Evolutionary conservation across 2,329 filamentous ascomycete species (phyloP).

Genomic region (Colletotrichum sp.): DNA sequence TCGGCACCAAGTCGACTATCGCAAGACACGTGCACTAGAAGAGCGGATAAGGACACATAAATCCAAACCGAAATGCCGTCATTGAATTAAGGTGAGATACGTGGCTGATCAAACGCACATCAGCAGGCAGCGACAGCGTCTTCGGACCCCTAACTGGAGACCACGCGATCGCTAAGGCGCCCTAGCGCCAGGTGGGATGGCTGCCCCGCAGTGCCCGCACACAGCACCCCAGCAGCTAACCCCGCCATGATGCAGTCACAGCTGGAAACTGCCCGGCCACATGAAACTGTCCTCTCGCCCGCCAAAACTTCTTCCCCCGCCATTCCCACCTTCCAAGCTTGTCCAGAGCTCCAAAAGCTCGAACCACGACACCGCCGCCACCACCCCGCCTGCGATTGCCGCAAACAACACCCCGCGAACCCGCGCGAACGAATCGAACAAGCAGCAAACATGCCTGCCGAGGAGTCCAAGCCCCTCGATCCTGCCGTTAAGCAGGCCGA

Average conservation of each 20-base stretch:
- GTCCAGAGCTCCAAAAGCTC: slow-evolving; percentile 16
- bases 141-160: neutral
- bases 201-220: neutral
- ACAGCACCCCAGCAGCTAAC: neutral
- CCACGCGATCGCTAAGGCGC: neutral
- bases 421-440: neutral
- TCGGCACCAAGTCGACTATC: neutral
- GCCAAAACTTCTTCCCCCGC: slow-evolving; percentile 22
- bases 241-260: slow-evolving; percentile 16
- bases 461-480: slow-evolving; percentile 69
- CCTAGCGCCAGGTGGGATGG: neutral
- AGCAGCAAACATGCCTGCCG: slow-evolving; percentile 46
- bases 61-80: neutral
- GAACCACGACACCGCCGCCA: slow-evolving; percentile 6
- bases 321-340: slow-evolving; percentile 15
- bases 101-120: neutral
- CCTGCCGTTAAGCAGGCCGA: slow-evolving; percentile 52
- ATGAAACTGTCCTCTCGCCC: slow-evolving; percentile 21
- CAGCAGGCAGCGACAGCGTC: neutral
- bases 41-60: neutral
- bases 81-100: neutral
- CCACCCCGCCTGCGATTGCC: neutral
- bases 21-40: neutral
- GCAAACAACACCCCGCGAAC: neutral
- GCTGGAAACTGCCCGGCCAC: neutral